Evolutionary conservation across 352 stramenopile genomes (phyloP).

Genomic region (Phytophthora cryptogea): DNA sequence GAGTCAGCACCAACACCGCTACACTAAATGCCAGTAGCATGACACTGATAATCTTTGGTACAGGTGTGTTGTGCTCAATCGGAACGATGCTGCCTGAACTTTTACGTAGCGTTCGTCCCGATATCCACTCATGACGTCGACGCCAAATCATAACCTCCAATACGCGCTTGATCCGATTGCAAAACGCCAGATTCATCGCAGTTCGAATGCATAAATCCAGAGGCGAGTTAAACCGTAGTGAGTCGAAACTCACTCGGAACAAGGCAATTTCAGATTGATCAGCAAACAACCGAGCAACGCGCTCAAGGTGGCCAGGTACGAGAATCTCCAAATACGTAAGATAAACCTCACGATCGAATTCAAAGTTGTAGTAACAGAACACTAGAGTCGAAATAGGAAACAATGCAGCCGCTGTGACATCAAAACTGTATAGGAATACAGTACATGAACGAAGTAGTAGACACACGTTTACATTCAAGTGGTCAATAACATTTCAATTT

Average conservation of each 20-base stretch:
- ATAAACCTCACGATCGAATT: slow-evolving; percentile 29
- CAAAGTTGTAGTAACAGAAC: slow-evolving; percentile 31
- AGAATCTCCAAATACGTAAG: slow-evolving; percentile 25
- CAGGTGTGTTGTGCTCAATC: slow-evolving; percentile 2
- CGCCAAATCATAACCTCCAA: slow-evolving; percentile 12
- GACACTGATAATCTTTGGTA: slow-evolving; percentile 13
- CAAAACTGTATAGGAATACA: slow-evolving; percentile 28
- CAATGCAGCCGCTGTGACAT: slow-evolving; percentile 30
- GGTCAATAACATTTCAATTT: too few relatives aligned
- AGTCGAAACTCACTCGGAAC: slow-evolving; percentile 38
- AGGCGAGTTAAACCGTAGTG: slow-evolving; percentile 31
- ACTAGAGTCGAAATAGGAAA: slow-evolving; percentile 34
- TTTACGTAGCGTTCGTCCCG: background rate
- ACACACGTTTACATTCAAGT: too few relatives aligned
- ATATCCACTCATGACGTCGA: background rate
- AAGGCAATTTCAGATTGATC: slow-evolving; percentile 29
- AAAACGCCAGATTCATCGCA: slow-evolving; percentile 36
- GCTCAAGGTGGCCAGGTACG: slow-evolving; percentile 33
- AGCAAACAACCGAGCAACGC: slow-evolving; percentile 20
- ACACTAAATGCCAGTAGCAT: background rate
- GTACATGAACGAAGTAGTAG: too few relatives aligned
- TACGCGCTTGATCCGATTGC: slow-evolving; percentile 35
- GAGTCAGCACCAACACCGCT: slow-evolving; percentile 15
- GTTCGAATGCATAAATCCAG: slow-evolving; percentile 30
- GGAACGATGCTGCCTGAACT: background rate